These are phyloP conservation scores for Cystoisospora suis DNA, from an alignment of 169 alveolate genomes.

Conservation along the genomic window DNA sequence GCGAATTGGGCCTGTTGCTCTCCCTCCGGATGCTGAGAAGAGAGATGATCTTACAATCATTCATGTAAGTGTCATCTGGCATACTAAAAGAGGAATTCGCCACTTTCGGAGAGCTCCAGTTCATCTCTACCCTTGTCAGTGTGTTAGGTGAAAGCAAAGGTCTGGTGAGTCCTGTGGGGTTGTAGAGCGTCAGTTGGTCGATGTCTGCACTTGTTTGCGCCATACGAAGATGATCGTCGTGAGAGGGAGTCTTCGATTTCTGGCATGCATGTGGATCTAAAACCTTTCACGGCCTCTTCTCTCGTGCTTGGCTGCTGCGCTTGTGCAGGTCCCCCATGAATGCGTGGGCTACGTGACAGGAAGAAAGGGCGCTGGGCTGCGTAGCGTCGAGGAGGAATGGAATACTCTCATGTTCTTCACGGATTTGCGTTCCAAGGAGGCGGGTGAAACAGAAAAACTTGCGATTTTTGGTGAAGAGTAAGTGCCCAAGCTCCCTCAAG, in stretches of 20 bases:
- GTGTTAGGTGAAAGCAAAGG: no score
- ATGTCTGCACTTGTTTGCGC: no score
- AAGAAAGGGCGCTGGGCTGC: slow-evolving; percentile 71
- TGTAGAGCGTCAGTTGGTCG: no score
- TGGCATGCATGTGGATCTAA: no score
- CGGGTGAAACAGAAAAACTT: slow-evolving; percentile 48
- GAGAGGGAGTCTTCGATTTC: no score
- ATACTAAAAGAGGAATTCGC: not conserved
- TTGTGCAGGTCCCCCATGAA: slow-evolving; percentile 57
- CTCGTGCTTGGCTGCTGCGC: no score
- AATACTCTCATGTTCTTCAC: slow-evolving; percentile 74
- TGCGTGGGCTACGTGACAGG: slow-evolving; percentile 78
- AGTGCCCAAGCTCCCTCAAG: not conserved
- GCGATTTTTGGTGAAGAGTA: slow-evolving; percentile 59
- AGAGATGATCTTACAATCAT: slow-evolving; percentile 72
- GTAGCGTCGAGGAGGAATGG: slow-evolving; percentile 77
- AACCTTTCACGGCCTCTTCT: no score
- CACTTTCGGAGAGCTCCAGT: no score
- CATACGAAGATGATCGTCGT: no score
- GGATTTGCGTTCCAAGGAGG: slow-evolving; percentile 42
- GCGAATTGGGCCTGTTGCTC: slow-evolving; percentile 76
- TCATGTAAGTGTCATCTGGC: slow-evolving; percentile 15
- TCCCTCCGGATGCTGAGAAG: slow-evolving; percentile 67
- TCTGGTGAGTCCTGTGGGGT: no score
- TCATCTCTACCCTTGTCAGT: no score